Evolutionary conservation across 2,329 filamentous ascomycete genomes (phyloP).

Genomic region (Cercospora canescens): DNA sequence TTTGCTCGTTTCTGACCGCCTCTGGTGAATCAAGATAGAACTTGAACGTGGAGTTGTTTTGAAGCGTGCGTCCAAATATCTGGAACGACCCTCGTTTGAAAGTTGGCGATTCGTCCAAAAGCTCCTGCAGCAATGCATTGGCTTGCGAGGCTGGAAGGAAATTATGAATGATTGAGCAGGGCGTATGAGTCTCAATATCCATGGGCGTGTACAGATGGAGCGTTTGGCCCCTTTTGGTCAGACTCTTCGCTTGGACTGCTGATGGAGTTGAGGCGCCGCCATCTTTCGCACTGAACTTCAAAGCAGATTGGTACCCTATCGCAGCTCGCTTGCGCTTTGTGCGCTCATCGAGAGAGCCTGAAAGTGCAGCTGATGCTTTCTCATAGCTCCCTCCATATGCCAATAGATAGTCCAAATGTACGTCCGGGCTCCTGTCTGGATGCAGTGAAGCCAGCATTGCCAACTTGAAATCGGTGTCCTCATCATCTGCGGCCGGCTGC

Average conservation of each 20-base stretch:
- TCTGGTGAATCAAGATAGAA: constrained; percentile 78
- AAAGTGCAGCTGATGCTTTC: constrained; percentile 60
- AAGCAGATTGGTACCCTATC: constrained; percentile 47
- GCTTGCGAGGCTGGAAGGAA: constrained; percentile 75
- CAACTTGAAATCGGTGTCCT: constrained; percentile 87
- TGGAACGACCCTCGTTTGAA: constrained; percentile 76
- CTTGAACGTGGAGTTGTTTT: constrained; percentile 78
- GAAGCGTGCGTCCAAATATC: constrained; percentile 83
- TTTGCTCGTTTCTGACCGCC: constrained; percentile 69
- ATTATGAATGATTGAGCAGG: constrained; percentile 90
- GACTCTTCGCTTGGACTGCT: constrained; percentile 32
- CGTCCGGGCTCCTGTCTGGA: constrained; percentile 62
- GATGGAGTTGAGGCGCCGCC: neutral
- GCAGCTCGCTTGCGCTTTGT: constrained; percentile 37
- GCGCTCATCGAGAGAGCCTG: constrained; percentile 22
- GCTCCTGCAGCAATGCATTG: constrained; percentile 70
- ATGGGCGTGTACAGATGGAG: constrained; percentile 79
- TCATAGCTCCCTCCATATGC: constrained; percentile 76
- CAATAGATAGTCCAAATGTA: constrained; percentile 75
- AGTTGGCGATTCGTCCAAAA: constrained; percentile 70
- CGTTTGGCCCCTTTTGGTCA: constrained; percentile 77
- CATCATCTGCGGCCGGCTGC: constrained; percentile 47
- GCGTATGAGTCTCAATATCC: constrained; percentile 79
- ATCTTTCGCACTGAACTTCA: constrained; percentile 26
- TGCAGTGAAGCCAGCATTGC: constrained; percentile 79